Evolutionary conservation across 2,329 filamentous ascomycete species (phyloP), one percentile per base, ranked within the genome.

Genomic region (Trematosphaeria pertusa): DNA sequence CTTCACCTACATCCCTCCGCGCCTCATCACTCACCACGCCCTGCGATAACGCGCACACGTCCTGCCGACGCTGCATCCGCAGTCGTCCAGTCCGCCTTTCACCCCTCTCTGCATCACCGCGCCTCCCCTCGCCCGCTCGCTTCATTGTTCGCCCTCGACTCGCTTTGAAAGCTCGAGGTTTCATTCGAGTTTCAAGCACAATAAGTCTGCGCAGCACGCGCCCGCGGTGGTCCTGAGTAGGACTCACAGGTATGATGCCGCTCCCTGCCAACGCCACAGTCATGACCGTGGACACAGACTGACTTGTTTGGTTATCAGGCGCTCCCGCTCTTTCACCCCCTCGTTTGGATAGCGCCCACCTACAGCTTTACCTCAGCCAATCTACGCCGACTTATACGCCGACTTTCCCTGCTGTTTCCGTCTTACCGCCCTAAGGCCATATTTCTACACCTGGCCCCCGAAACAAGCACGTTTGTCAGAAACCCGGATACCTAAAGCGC

Each of bases 101-200:
- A 24, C 39, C 37, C 37, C 42, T 46, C 48, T 46, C 48, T 49
- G 50, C 39, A 48, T 50, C 56, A 33, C 41, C 40, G 32, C 22
- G 47, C 28, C 45, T 31, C 34, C 48, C 48, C 8, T 42, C 48
- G 35, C 42, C 41, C 50, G 50, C 48, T 51, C 58, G 54, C 59
- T 54, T 47, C 58, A 61, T 61, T 61, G 62, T 62, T 50, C 55
- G 50, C 52, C 53, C 48, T 47, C 48, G 39, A 46, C 54, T 61
- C 52, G 59, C 64, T 57, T 60, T 60, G 63, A 64, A 61, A 64
- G 64, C 54, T 60, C 61, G 53, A 56, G 20, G 46, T 50, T 57
- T 64, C 61, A 55, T 65, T 62, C 62, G 65, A 66, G 70, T 72
- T 71, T 72, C 68, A 67, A 64, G 54, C 56, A 62, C 62, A 45